phyloP scores from a whole-genome alignment of 306 rosid genomes.

The Spatholobus suberectus region DNA sequence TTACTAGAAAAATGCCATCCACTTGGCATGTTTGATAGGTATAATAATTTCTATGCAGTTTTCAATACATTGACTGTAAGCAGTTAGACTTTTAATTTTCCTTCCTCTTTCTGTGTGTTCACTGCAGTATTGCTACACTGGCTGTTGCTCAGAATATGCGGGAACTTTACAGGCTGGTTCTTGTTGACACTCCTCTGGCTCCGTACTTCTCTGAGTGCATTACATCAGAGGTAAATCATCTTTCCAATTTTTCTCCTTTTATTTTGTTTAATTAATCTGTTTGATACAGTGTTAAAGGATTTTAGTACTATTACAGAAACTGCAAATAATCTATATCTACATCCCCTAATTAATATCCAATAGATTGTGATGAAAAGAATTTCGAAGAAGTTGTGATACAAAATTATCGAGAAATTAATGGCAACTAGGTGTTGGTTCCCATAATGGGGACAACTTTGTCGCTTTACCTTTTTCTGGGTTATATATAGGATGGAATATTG shows the following conservation, averaged over 20 bases:
- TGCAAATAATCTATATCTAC: conserved; percentile 21
- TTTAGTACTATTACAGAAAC: not conserved
- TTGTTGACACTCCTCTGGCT: conserved; percentile 98
- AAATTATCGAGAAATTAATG: not conserved
- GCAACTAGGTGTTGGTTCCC: not conserved
- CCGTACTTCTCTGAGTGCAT: conserved; percentile 98
- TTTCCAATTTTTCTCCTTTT: not conserved
- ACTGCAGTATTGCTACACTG: conserved; percentile 92
- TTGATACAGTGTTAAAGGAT: not conserved
- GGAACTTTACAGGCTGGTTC: conserved; percentile 96
- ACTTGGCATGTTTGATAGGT: conserved; percentile 99
- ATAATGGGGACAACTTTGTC: not conserved
- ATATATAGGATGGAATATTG: not conserved
- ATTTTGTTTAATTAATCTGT: not conserved
- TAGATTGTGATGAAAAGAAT: not conserved
- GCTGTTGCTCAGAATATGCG: conserved; percentile 99
- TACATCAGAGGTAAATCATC: conserved; percentile 81
- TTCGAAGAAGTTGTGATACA: not conserved
- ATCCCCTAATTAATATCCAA: not conserved
- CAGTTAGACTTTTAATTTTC: not conserved
- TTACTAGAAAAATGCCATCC: conserved; percentile 99
- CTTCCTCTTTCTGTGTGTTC: not conserved
- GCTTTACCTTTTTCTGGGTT: not conserved
- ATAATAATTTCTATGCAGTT: conserved; percentile 21
- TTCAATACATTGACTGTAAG: not conserved